Percentiles rank a stretch among this genome's conserved stretches.
Evolutionary conservation across 164 flowering plant species (phyloP).

Genomic region (Cinnamomum chago): DNA sequence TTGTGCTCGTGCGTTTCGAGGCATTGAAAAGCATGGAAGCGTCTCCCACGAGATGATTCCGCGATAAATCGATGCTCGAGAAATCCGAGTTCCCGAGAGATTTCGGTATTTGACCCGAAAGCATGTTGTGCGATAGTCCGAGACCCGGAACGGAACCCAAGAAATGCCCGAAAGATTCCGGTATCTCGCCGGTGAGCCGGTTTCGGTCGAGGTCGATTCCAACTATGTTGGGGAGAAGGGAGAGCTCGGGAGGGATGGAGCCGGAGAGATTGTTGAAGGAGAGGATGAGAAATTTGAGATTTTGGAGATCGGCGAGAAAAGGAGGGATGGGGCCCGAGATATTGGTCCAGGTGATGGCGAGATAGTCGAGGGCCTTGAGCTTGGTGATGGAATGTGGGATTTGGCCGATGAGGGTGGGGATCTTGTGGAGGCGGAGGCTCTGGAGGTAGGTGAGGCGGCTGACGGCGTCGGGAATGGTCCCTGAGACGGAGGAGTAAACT

Average conservation of each 20-base stretch:
- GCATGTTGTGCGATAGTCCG: conserved; percentile 54
- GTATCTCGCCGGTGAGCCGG: conserved; percentile 55
- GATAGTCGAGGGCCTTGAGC: conserved; percentile 40
- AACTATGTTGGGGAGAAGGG: conserved; percentile 30
- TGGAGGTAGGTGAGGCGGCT: conserved; percentile 58
- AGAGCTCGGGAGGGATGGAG: conserved; percentile 47
- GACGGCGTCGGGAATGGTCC: conserved; percentile 50
- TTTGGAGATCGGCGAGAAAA: conserved; percentile 42
- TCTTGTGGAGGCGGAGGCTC: conserved; percentile 36
- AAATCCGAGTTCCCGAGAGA: background rate
- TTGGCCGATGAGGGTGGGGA: conserved; percentile 55
- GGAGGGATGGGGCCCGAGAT: conserved; percentile 61
- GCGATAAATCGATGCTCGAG: background rate
- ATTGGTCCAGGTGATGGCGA: conserved; percentile 40
- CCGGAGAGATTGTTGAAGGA: conserved; percentile 57
- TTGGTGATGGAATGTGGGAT: conserved; percentile 21
- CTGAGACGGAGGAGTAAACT: conserved; percentile 34
- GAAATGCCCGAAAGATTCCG: conserved; percentile 22
- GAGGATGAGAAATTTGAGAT: conserved; percentile 36
- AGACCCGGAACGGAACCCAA: conserved; percentile 16
- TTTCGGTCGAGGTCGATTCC: conserved; percentile 48
- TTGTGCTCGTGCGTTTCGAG: background rate
- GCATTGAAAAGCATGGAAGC: background rate
- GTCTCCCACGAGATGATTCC: background rate
- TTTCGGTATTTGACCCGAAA: conserved; percentile 51